Conservation (phyloP, 2,329 filamentous ascomycete genomes). For the Neopestalotiopsis sp. region DNA sequence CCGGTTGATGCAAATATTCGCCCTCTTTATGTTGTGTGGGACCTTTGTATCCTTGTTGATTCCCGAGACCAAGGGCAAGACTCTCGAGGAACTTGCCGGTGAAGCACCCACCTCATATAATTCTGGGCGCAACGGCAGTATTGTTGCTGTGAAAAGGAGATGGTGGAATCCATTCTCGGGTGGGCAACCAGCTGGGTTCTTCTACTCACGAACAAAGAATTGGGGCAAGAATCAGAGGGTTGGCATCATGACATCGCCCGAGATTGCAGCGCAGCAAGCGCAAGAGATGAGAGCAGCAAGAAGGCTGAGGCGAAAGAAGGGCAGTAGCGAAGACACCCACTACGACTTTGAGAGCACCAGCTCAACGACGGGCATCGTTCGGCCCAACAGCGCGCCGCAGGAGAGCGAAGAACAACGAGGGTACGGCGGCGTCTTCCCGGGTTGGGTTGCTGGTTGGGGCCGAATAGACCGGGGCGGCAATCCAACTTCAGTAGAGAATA, state of each 20-base stretch:
- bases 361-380: conserved; percentile 30
- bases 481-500: conserved; percentile 36
- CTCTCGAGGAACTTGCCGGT: conserved; percentile 72
- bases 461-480: conserved; percentile 39
- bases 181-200: conserved; percentile 57
- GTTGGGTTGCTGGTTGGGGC: conserved; percentile 46
- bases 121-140: conserved; percentile 55
- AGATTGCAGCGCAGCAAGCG: conserved; percentile 35
- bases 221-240: conserved; percentile 36
- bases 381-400: conserved; percentile 18
- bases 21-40: conserved; percentile 79
- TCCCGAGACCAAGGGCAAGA: conserved; percentile 77
- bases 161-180: conserved; percentile 54
- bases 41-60: conserved; percentile 73
- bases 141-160: conserved; percentile 38
- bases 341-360: conserved; percentile 30
- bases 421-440: conserved; percentile 34
- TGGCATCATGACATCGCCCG: conserved; percentile 51
- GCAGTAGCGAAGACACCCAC: conserved; percentile 17
- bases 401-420: conserved; percentile 12
- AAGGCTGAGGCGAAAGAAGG: conserved; percentile 24
- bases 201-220: conserved; percentile 43
- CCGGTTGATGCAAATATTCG: conserved; percentile 78
- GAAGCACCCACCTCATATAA: conserved; percentile 67
- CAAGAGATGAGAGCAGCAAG: conserved; percentile 25